Percentiles rank a stretch among this genome's conserved stretches.
Conservation (phyloP, 352 stramenopile genomes). For the Peronosclerospora sorghi region DNA sequence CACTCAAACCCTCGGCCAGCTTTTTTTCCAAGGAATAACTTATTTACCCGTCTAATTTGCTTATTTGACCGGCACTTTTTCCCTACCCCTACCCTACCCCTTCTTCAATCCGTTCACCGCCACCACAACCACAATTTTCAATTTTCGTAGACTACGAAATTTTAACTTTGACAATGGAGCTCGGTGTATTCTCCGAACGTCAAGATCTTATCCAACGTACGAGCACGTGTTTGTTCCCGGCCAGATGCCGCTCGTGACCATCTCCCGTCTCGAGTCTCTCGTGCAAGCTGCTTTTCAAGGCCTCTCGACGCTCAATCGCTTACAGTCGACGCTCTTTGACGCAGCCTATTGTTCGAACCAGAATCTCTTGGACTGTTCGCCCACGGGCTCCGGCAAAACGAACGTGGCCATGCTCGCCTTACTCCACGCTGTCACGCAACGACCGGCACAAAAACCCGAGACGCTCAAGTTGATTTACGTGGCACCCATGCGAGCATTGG, state of each 20-base stretch:
- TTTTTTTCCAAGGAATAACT: no score
- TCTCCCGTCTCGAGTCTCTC: conserved; percentile 55
- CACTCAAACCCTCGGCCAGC: no score
- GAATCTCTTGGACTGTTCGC: conserved; percentile 93
- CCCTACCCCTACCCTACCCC: no score
- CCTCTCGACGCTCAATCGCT: conserved; percentile 88
- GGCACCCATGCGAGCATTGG: conserved; percentile 96
- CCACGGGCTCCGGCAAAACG: conserved; percentile 94
- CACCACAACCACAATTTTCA: no score
- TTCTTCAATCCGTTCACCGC: no score
- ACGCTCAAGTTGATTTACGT: conserved; percentile 94
- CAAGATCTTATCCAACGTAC: no score
- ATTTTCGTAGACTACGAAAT: no score
- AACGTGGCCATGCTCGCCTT: conserved; percentile 98
- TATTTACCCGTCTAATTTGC: no score
- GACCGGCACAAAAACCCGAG: conserved; percentile 28
- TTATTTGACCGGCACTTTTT: no score
- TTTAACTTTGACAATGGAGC: no score
- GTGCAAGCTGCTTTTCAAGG: conserved; percentile 70
- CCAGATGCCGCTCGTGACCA: conserved; percentile 53
- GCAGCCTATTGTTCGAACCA: conserved; percentile 92
- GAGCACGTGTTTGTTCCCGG: conserved; percentile 77
- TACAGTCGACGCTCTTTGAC: conserved; percentile 97
- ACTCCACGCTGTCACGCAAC: conserved; percentile 82
- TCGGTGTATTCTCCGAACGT: no score